These are phyloP conservation scores for Globisporangium radiosum DNA, from an alignment of 352 stramenopile species.

Conservation along the genomic window DNA sequence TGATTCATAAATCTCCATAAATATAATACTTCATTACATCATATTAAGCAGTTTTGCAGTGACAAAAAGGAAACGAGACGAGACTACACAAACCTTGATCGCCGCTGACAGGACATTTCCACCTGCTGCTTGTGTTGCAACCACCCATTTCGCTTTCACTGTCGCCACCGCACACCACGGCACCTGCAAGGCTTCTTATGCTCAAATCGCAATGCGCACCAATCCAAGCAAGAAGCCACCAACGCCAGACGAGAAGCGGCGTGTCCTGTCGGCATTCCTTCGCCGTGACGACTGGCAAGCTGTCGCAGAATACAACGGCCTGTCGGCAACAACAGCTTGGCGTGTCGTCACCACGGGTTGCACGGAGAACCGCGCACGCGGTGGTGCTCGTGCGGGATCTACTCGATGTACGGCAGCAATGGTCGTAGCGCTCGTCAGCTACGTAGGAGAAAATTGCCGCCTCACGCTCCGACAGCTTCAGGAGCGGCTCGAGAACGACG, in stretches of 20 bases:
- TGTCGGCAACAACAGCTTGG: neutral
- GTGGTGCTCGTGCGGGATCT: neutral
- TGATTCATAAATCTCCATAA: conserved; percentile 12
- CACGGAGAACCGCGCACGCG: neutral
- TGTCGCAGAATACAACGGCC: neutral
- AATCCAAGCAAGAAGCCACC: neutral
- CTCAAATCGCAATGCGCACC: too few species aligned
- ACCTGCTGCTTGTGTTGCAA: too few species aligned
- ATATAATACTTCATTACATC: conserved; percentile 4
- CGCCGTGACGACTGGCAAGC: neutral
- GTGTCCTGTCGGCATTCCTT: neutral
- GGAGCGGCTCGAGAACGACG: neutral
- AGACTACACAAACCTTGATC: neutral
- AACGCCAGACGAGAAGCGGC: neutral
- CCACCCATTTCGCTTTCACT: too few species aligned
- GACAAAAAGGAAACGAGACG: conserved; percentile 73
- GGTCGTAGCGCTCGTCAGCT: neutral
- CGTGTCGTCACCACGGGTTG: neutral
- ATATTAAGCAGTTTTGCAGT: conserved; percentile 13
- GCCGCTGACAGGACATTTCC: too few species aligned
- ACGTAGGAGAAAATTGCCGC: neutral
- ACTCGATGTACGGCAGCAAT: neutral
- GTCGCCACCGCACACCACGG: too few species aligned
- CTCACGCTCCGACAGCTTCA: neutral
- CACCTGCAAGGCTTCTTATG: too few species aligned